Evolutionary conservation across 2,329 filamentous ascomycete genomes (phyloP), one percentile per base, ranked within the genome.

Genomic region (Colletotrichum caudatum): DNA sequence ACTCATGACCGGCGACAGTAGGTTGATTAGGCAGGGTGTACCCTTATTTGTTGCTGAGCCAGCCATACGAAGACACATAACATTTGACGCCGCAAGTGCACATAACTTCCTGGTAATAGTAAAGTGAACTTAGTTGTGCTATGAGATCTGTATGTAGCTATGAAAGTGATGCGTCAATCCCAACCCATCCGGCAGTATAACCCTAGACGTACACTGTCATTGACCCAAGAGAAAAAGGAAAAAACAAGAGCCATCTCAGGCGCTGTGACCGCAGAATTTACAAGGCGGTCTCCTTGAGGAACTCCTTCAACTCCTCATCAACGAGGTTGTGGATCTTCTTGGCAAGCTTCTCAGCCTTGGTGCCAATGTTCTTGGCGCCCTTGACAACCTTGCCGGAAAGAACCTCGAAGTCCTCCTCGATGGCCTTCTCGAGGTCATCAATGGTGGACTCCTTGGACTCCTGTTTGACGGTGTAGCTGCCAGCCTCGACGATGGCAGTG

Each of bases 401-500:
- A 58, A 89, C 80, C 77, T 89, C 84, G 61, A 97, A 82, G 78
- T 90, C 88, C 54, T 89, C 81, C 84, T 89, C 84, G 60, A 90
- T 87, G 66, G 85, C 85, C 78, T 87, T 82, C 84, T 91, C 88
- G 64, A 92, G 83, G 74, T 91, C 86, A 75, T 91, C 83, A 74
- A 93, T 83, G 37, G 82, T 81, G 58, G 82, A 72, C 68, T 69
- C 64, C 71, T 84, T 81, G 74, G 86, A 81, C 75, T 85, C 82
- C 66, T 82, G 77, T 78, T 88, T 84, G 74, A 82, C 86, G 77
- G 88, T 87, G 87, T 95, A 95, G 78, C 89, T 86, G 78, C 94
- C 93, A 77, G 90, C 86, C 77, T 90, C 84, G 74, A 97, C 83
- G 78, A 98, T 97, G 77, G 93, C 87, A 73, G 89, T 89, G 90